Base-by-base conservation (phyloP, 2,329 filamentous ascomycete genomes). In the Pseudogymnoascus sp. region DNA sequence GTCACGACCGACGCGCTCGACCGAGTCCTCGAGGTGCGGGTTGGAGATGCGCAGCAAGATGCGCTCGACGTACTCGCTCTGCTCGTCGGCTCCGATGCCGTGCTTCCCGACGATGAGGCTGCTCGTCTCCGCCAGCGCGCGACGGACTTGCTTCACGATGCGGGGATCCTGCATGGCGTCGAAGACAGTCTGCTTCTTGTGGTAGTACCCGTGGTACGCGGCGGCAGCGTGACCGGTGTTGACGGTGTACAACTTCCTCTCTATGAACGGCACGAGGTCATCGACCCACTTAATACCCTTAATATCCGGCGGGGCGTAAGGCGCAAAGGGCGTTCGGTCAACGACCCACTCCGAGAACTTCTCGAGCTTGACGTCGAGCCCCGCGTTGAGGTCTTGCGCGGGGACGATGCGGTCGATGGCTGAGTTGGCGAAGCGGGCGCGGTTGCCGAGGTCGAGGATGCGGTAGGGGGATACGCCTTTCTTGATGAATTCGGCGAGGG, bases 331-430 rank as follows among this genome's bases (percentile, higher is more conserved):
- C 51, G 86, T 89, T 75, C 86, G 81, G 75, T 99, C 95, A 62
- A 99, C 93, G 41, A 95, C 93, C 95, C 95, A 99, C 81, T 99
- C 95, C 80, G 91, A 97, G 83, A 98, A 99, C 80, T 95, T 95
- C 83, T 99, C 95, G 60, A 99, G 92, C 73, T 89, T 93, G 69
- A 99, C 95, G 73, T 97, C 88, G 51, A 99, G 84, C 64, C 92
- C 92, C 23, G 88, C 85, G 71, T 90, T 80, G 61, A 85, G 79
- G 66, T 92, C 88, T 79, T 98, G 95, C 48, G 92, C 90, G 13
- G 95, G 95, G 23, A 98, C 95, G 75, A 99, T 99, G 67, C 95
- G 91, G 82, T 99, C 95, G 75, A 99, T 97, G 71, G 95, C 95
- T 67, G 92, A 96, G 82, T 99, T 99, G 79, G 93, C 93, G 76